Evolutionary conservation across 177 flowering plant species (phyloP).

Genomic region (Telopea speciosissima): DNA sequence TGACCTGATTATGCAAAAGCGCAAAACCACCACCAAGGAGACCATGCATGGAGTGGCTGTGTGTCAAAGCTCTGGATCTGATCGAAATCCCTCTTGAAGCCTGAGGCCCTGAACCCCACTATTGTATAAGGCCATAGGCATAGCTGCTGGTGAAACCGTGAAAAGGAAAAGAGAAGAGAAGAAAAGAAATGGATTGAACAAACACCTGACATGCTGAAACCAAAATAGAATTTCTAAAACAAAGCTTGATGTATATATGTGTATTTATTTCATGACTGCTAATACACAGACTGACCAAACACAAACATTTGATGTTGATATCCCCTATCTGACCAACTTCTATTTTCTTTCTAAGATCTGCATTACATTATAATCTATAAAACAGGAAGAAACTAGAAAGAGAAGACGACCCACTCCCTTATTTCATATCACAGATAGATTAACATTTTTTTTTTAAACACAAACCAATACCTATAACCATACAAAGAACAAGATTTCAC

Average conservation of each 20-base stretch:
- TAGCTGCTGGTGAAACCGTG: too few species aligned
- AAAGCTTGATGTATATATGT: conserved; percentile 6
- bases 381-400: conserved; percentile 5
- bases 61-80: too few species aligned
- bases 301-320: conserved; percentile 6
- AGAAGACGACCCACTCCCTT: conserved; percentile 15
- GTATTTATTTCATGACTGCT: conserved; percentile 7
- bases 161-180: too few species aligned
- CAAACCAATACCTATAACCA: conserved; percentile 9
- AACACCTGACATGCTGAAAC: neutral
- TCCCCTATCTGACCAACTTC: conserved; percentile 9
- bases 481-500: neutral
- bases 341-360: conserved; percentile 2
- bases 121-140: too few species aligned
- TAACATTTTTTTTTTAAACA: neutral
- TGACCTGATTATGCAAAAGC: too few species aligned
- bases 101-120: too few species aligned
- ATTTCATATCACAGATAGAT: conserved; percentile 19
- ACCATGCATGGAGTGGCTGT: too few species aligned
- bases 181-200: neutral
- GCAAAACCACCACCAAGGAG: too few species aligned
- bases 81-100: too few species aligned
- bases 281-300: conserved; percentile 8
- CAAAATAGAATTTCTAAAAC: neutral
- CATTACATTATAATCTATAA: neutral